Conservation (phyloP, 345 rosid species). For the Nephelium lappaceum region DNA sequence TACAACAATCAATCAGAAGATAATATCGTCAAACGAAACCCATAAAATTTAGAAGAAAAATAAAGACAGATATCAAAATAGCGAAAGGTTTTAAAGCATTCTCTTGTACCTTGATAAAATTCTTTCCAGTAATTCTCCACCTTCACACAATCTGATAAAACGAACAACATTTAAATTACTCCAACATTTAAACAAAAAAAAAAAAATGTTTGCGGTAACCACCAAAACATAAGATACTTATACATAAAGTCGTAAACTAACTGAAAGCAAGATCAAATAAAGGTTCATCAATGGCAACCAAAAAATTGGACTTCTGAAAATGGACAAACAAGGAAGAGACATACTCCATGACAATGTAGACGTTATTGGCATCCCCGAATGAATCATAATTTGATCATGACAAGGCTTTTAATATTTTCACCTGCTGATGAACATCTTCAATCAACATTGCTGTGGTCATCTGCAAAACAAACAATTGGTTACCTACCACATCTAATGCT, state of each 20-base stretch:
- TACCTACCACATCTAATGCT: conserved; percentile 6
- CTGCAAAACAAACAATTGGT: conserved; percentile 46
- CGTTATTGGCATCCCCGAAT: conserved; percentile 75
- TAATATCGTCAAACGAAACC: conserved; percentile 6
- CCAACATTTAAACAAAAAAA: not conserved
- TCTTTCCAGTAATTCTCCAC: conserved; percentile 89
- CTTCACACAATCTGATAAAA: conserved; percentile 84
- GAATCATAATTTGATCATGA: conserved; percentile 84
- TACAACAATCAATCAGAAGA: conserved; percentile 32
- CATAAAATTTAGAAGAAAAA: not conserved
- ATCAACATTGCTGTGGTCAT: conserved; percentile 83
- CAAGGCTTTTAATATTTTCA: conserved; percentile 77
- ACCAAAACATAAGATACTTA: not conserved
- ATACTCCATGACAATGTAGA: too few relatives aligned
- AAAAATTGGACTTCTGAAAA: too few relatives aligned
- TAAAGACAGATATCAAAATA: not conserved
- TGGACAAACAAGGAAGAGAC: too few relatives aligned
- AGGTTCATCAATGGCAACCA: conserved; percentile 5
- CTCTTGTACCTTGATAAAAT: conserved; percentile 74
- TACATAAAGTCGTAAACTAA: not conserved
- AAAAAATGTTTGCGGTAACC: not conserved
- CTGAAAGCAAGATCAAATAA: not conserved
- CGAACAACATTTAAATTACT: conserved; percentile 17
- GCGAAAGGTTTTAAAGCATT: not conserved
- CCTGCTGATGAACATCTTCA: conserved; percentile 97